These are phyloP conservation scores for Chloris gayana DNA, from an alignment of 176 grass and related monocot species.

Conservation along the genomic window DNA sequence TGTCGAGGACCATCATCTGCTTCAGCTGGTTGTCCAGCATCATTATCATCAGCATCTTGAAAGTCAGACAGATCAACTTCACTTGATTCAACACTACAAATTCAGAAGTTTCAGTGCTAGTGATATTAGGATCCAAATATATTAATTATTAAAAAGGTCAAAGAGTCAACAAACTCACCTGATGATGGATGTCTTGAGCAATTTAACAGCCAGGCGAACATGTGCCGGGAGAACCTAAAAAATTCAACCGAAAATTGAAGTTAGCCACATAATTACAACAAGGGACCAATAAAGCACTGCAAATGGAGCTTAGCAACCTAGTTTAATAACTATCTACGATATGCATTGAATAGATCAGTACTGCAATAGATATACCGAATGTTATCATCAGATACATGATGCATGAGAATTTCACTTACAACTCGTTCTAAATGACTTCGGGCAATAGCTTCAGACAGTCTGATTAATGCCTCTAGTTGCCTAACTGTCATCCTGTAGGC, in stretches of 20 bases:
- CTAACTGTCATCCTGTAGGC: constrained; percentile 98
- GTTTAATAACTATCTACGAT: background rate
- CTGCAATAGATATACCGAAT: background rate
- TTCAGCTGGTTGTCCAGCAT: constrained; percentile 36
- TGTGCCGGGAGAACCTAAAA: constrained; percentile 82
- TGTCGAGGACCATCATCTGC: constrained; percentile 40
- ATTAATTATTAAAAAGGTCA: constrained; percentile 5
- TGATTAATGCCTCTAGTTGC: constrained; percentile 92
- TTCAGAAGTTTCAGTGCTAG: constrained; percentile 19
- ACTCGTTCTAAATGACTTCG: constrained; percentile 88
- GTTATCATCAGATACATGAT: constrained; percentile 13
- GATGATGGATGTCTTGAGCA: constrained; percentile 98
- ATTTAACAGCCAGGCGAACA: constrained; percentile 87
- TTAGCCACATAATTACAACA: constrained; percentile 17
- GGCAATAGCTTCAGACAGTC: constrained; percentile 96
- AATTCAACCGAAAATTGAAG: constrained; percentile 17
- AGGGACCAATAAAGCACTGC: background rate
- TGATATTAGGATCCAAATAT: constrained; percentile 26
- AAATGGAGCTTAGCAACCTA: background rate
- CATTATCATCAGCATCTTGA: constrained; percentile 72
- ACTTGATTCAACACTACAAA: constrained; percentile 91
- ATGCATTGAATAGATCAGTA: constrained; percentile 24
- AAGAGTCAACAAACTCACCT: constrained; percentile 46
- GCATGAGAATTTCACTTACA: constrained; percentile 52
- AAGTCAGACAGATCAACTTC: constrained; percentile 99